phyloP scores from a whole-genome alignment of 176 grass and related monocot genomes.

The Raddia guianensis region DNA sequence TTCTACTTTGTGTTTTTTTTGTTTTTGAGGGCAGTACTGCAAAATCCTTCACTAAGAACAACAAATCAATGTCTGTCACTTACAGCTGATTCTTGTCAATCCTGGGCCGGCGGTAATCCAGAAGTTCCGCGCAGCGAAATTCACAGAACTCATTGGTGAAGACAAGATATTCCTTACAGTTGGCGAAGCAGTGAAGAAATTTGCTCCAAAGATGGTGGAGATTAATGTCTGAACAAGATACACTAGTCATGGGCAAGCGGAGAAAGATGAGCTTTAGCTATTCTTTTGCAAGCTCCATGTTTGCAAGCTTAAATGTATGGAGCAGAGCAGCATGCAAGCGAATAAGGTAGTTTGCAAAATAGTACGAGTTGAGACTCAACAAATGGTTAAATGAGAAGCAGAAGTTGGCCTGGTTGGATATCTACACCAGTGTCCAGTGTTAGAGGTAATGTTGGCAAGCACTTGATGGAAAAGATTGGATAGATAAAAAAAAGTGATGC shows the following conservation, averaged over 20 bases:
- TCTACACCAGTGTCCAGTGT: background rate
- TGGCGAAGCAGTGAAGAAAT: slow-evolving; percentile 57
- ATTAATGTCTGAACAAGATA: slow-evolving; percentile 44
- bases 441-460: slow-evolving; percentile 3
- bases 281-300: slow-evolving; percentile 20
- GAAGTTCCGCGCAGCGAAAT: slow-evolving; percentile 65
- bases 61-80: slow-evolving; percentile 29
- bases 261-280: background rate
- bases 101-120: slow-evolving; percentile 63
- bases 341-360: background rate
- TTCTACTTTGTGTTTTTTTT: too few relatives aligned
- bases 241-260: background rate
- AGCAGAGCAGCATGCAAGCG: slow-evolving; percentile 4
- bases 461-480: background rate
- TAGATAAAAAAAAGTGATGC: background rate
- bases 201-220: slow-evolving; percentile 46
- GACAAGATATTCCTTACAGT: slow-evolving; percentile 78
- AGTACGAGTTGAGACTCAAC: background rate
- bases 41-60: slow-evolving; percentile 18
- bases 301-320: slow-evolving; percentile 25
- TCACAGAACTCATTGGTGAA: slow-evolving; percentile 55
- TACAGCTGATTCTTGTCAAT: slow-evolving; percentile 78
- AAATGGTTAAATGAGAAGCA: background rate
- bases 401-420: background rate
- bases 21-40: too few relatives aligned